Percentiles rank a stretch among this genome's conserved stretches.
Conservation (phyloP, 768 basidiomycete genomes). For the Termitomyces titanicus region DNA sequence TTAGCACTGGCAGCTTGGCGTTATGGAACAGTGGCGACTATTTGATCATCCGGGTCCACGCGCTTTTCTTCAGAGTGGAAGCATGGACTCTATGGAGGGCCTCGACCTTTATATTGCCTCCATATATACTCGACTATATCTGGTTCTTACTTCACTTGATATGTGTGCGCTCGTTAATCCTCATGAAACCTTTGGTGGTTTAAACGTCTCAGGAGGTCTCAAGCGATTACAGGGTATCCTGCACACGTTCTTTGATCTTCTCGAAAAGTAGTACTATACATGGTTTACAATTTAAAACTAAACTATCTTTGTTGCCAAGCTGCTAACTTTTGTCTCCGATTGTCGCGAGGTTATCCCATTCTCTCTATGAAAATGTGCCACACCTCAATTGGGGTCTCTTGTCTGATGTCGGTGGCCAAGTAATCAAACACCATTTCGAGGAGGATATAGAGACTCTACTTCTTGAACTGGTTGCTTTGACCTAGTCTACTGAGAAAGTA, state of each 20-base stretch:
- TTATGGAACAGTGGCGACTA: too few relatives aligned
- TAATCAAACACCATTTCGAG: too few relatives aligned
- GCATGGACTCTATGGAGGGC: too few relatives aligned
- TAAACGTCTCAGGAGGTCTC: background rate
- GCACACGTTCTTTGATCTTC: background rate
- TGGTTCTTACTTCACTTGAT: background rate
- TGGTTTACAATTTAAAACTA: background rate
- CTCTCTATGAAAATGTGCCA: background rate
- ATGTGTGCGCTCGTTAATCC: background rate
- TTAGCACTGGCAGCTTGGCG: too few relatives aligned
- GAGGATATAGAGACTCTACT: too few relatives aligned
- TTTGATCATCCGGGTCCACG: too few relatives aligned
- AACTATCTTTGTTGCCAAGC: background rate
- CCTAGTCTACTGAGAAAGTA: too few relatives aligned
- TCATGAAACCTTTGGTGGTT: background rate
- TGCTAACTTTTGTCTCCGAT: background rate
- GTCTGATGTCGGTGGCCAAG: background rate
- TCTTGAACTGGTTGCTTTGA: too few relatives aligned
- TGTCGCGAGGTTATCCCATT: too few relatives aligned
- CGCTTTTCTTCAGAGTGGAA: too few relatives aligned
- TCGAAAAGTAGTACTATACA: background rate
- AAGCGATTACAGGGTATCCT: background rate
- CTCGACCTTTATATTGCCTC: too few relatives aligned
- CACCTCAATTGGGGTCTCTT: background rate
- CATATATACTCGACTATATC: background rate